A percentile compares a stretch with the other conserved stretches of the same genome.
phyloP scores from a whole-genome alignment of 2,329 filamentous ascomycete genomes.

The Cytospora piceae region DNA sequence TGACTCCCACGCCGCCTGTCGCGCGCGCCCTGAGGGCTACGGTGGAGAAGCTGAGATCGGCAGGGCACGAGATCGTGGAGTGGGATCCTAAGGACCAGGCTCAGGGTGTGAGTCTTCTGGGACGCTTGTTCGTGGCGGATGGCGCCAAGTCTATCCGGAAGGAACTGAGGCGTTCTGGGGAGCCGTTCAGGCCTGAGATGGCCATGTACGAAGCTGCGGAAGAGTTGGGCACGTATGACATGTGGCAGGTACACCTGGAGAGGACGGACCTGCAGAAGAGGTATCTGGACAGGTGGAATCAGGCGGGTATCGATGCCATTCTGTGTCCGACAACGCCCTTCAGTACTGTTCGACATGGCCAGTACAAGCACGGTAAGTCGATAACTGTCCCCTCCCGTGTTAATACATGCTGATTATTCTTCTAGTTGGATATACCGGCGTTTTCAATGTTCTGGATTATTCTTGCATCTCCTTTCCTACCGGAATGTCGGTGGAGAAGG shows the following conservation, averaged over 20 bases:
- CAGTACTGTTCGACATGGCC: constrained; percentile 47
- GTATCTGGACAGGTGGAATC: constrained; percentile 45
- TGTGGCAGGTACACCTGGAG: constrained; percentile 54
- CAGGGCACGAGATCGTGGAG: constrained; percentile 57
- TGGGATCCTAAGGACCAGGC: constrained; percentile 51
- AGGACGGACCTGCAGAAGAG: constrained; percentile 50
- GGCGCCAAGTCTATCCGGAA: constrained; percentile 47
- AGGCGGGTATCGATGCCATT: constrained; percentile 62
- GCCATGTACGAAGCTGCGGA: constrained; percentile 37
- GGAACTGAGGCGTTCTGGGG: constrained; percentile 46
- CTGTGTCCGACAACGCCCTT: constrained; percentile 60
- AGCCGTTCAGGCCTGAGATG: constrained; percentile 49
- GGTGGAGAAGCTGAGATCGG: constrained; percentile 46
- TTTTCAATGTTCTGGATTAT: constrained; percentile 55
- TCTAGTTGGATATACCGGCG: constrained; percentile 52
- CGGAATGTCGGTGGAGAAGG: constrained; percentile 45
- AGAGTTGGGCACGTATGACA: constrained; percentile 48
- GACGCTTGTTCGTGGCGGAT: constrained; percentile 54
- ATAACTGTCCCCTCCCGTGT: neutral
- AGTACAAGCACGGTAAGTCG: constrained; percentile 48
- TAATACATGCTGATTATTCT: neutral
- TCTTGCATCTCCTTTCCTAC: constrained; percentile 52
- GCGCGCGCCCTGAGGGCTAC: constrained; percentile 56
- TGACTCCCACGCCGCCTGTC: constrained; percentile 68
- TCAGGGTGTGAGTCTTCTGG: constrained; percentile 43